A percentile compares a stretch with the other conserved stretches of the same genome.
These are phyloP conservation scores for Blastomyces gilchristii DNA, from an alignment of 2,329 filamentous ascomycete species.

Conservation along the genomic window DNA sequence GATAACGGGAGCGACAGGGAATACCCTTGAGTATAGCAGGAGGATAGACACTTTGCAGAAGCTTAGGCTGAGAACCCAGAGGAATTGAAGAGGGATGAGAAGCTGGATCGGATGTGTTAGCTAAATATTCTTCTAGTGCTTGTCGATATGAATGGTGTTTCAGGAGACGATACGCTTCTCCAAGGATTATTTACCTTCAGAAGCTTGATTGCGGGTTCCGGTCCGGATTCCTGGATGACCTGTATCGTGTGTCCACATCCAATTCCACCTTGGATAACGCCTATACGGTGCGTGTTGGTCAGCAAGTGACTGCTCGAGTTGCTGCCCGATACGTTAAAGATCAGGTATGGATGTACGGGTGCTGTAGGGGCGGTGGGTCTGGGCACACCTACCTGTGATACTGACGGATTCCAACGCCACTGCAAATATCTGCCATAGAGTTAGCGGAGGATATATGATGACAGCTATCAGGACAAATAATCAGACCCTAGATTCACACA, in stretches of 20 bases:
- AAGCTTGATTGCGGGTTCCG: conserved; percentile 18
- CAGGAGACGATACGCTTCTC: background rate
- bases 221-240: conserved; percentile 15
- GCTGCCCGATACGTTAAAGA: background rate
- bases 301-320: background rate
- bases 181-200: background rate
- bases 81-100: conserved; percentile 19
- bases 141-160: background rate
- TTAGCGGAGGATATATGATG: background rate
- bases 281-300: background rate
- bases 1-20: conserved; percentile 12
- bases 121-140: background rate
- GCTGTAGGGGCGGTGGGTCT: background rate
- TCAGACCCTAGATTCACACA: conserved; percentile 12
- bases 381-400: conserved; percentile 13
- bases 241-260: conserved; percentile 17
- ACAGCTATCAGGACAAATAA: background rate
- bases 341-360: too few relatives aligned
- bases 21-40: conserved; percentile 18
- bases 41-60: conserved; percentile 21
- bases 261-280: conserved; percentile 18
- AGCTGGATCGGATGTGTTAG: conserved; percentile 11
- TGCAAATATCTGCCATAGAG: conserved; percentile 15
- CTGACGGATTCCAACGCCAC: conserved; percentile 19
- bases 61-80: conserved; percentile 21